Percentiles rank a stretch among this genome's conserved stretches.
Evolutionary conservation across 352 stramenopile genomes (phyloP).

Genomic region (Peronosclerospora sorghi): DNA sequence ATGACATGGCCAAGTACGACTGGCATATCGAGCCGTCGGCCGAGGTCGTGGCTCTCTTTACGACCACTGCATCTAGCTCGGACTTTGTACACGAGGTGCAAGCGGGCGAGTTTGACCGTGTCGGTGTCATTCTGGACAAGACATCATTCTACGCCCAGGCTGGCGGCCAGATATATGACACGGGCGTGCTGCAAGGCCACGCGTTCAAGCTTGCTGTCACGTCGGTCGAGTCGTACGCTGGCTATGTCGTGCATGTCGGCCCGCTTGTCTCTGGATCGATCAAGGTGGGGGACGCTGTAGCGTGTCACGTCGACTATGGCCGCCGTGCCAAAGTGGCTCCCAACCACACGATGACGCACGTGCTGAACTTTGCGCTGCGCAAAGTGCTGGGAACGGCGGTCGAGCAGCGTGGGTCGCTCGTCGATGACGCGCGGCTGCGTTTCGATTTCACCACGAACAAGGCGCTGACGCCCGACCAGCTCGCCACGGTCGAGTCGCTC

Average conservation of each 20-base stretch:
- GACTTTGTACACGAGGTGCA: slow-evolving; percentile 73
- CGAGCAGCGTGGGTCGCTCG: slow-evolving; percentile 95
- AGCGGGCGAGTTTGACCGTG: slow-evolving; percentile 65
- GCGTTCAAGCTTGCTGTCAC: slow-evolving; percentile 64
- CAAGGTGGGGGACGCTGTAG: slow-evolving; percentile 81
- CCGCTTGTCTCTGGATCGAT: slow-evolving; percentile 50
- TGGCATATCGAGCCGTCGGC: slow-evolving; percentile 76
- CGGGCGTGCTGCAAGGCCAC: slow-evolving; percentile 55
- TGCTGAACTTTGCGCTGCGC: slow-evolving; percentile 96
- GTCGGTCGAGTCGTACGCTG: slow-evolving; percentile 92
- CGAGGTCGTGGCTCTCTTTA: slow-evolving; percentile 90
- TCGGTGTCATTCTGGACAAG: slow-evolving; percentile 95
- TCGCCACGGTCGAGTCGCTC: slow-evolving; percentile 79
- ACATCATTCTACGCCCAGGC: slow-evolving; percentile 97
- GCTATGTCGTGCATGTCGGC: slow-evolving; percentile 94
- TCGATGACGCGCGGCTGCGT: slow-evolving; percentile 93
- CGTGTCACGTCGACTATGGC: slow-evolving; percentile 91
- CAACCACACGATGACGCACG: slow-evolving; percentile 99
- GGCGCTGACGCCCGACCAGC: slow-evolving; percentile 87
- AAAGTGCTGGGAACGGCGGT: slow-evolving; percentile 90
- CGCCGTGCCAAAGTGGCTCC: slow-evolving; percentile 88
- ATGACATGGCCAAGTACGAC: slow-evolving; percentile 93
- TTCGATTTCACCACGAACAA: slow-evolving; percentile 99
- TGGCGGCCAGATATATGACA: slow-evolving; percentile 95
- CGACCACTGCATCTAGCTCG: slow-evolving; percentile 83